Base-by-base conservation (phyloP, 2,329 filamentous ascomycete genomes). In the Stenocarpella maydis region DNA sequence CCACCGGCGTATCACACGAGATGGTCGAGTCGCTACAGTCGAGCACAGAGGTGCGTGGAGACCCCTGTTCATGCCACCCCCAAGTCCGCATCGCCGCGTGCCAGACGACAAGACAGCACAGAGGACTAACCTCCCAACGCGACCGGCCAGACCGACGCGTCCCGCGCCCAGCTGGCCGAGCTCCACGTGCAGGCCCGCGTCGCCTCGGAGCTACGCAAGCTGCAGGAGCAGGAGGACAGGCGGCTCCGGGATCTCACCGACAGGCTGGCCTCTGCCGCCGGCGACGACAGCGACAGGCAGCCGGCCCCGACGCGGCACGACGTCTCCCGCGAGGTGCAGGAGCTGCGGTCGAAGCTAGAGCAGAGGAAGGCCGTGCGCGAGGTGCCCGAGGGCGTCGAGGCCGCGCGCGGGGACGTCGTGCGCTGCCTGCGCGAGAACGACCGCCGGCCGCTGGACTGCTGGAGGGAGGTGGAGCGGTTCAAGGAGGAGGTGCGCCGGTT, bases 181-280 rank as follows among this genome's bases (percentile, higher is more conserved):
- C 89, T 96, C 73, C 91, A 95, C 76, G 91, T 97, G 80, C 95
- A 98, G 84, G 84, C 89, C 78, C 95, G 95, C 81, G 93, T 98
- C 71, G 89, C 91, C 76, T 86, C 90, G 76, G 95, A 98, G 83
- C 93, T 98, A 74, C 90, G 91, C 81, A 91, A 90, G 75, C 89
- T 97, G 73, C 90, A 91, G 78, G 86, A 89, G 73, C 84, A 90
- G 75, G 91, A 95, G 79, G 82, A 88, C 73, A 86, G 90, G 61
- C 88, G 90, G 70, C 90, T 97, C 73, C 85, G 86, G 74, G 84
- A 89, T 69, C 88, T 93, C 71, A 88, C 91, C 77, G 88, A 92
- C 72, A 89, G 90, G 74, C 82, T 90, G 71, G 84, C 88, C 68
- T 76, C 8, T 73, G 6, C 49, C 6, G 73, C 78, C 39, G 78